Evolutionary conservation across 306 rosid species (phyloP), one percentile per base, ranked within the genome.

Genomic region (Acacia melanoxylon): DNA sequence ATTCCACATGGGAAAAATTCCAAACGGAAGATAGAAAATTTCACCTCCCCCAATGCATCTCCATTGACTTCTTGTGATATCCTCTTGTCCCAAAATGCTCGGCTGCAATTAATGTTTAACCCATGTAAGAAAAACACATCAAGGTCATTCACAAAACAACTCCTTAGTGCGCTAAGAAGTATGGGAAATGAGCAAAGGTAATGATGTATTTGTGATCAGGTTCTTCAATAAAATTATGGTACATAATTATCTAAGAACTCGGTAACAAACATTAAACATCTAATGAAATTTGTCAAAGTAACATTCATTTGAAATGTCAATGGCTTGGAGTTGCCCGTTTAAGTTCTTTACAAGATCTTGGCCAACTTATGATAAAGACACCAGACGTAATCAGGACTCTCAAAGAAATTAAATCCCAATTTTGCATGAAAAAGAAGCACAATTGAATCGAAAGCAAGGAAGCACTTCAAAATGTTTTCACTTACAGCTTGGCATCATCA

Each of bases 401-500:
- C 29, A 17, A 17, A 66, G 16, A 66, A 16, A 66, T 7, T 33
- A 6, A 33, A 20, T 2, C 46, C 73, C 49, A 68, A 9, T 19
- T 9, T 35, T 37, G 16, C n/a, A 11, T 22, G 2, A 22, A 41
- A 29, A n/a, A 68, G 25, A 68, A 69, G 54, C 35, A 24, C 6
- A 44, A 51, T 19, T 56, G 20, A 66, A 54, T 6, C 1, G 42
- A 35, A 33, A 54, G 37, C n/a, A 74, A 20, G 13, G 3, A 0
- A 41, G 51, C 67, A 22, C 5, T 71, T 45, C 2, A 27, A 14
- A 25, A 29, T 12, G 10, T 14, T 44, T 24, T 24, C n/a, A 10
- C 77, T 29, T 82, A 85, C 88, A 86, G 86, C 79, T 82, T 86
- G 27, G 8, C 75, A 62, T 86, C 88, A 10, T 86, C 88, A 0